A percentile compares a stretch with the other conserved stretches of the same genome.
Evolutionary conservation across 2,329 filamentous ascomycete genomes (phyloP).

Genomic region (Diaporthe sp.): DNA sequence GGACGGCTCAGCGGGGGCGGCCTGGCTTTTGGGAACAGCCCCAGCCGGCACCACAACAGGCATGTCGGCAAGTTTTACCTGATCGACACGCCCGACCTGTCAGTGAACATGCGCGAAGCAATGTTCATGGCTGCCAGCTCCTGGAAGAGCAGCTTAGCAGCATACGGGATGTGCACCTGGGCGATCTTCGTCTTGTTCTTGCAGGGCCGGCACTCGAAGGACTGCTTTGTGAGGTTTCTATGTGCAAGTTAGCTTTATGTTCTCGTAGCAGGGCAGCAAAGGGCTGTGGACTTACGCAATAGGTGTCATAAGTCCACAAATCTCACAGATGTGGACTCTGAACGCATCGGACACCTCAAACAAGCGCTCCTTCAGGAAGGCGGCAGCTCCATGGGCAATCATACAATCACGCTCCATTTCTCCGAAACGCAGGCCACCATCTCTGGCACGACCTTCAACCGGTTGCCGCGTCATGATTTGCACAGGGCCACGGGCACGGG

Average conservation of each 20-base stretch:
- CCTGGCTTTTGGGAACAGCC: not conserved
- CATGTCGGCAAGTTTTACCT: slow-evolving; percentile 54
- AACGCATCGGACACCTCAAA: slow-evolving; percentile 99
- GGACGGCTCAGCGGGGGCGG: not conserved
- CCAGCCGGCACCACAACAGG: not conserved
- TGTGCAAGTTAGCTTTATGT: slow-evolving; percentile 46
- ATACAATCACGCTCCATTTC: slow-evolving; percentile 99
- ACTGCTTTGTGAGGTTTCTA: slow-evolving; percentile 93
- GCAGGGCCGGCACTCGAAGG: slow-evolving; percentile 96
- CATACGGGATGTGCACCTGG: slow-evolving; percentile 97
- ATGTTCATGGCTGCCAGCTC: slow-evolving; percentile 99
- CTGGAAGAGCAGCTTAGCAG: slow-evolving; percentile 97
- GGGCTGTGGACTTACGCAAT: slow-evolving; percentile 81
- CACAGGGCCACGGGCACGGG: slow-evolving; percentile 94
- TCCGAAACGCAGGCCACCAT: slow-evolving; percentile 98
- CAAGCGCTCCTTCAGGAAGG: slow-evolving; percentile 96
- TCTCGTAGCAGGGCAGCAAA: not conserved
- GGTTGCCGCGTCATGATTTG: slow-evolving; percentile 98
- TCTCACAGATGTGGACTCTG: slow-evolving; percentile 97
- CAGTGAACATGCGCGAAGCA: slow-evolving; percentile 95
- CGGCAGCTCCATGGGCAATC: slow-evolving; percentile 98
- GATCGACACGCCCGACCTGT: slow-evolving; percentile 79
- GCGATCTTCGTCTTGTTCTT: slow-evolving; percentile 99
- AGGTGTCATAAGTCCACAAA: slow-evolving; percentile 98
- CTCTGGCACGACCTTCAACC: slow-evolving; percentile 96